Evolutionary conservation across 495 filamentous ascomycete species (phyloP), one percentile per base, ranked within the genome.

Genomic region (Corynascus novoguineensis): DNA sequence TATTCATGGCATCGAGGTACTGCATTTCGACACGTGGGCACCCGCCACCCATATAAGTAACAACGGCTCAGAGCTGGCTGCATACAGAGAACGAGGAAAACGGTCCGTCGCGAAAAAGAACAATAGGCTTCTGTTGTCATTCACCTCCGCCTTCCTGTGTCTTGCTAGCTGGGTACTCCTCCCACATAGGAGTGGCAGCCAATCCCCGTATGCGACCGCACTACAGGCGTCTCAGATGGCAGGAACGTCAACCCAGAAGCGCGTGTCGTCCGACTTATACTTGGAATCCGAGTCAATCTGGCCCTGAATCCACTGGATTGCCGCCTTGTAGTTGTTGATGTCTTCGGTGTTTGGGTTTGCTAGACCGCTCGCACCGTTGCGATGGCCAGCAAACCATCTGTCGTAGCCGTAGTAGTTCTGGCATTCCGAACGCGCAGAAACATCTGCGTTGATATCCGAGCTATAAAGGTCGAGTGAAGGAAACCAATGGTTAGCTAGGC

Each of bases 321-420:
- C 47, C 1, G 4, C 35, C 47, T 50, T 50, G 47, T 50, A 50
- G 47, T 50, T 50, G 29, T 50, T 50, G 29, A 50, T 50, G 29
- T 50, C 47, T 9, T 21, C n/a, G 1, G 47, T 50, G 47, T 50
- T 22, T 8, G 47, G 45, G 47, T 50, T 35, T 10, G n/a, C 3
- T 15, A 50, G 47, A 0, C 47, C 47, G n/a, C 12, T 12, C 5
- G 47, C 47, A 6, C 47, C 47, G 47, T 50, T 50, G 47, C 47
- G 47, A n/a, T 50, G 47, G 9, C 47, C 47, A 5, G 47, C 47
- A 22, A 50, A 34, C 47, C 47, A 50, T 31, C 24, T 50, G 47
- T 50, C 47, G 47, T 50, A 50, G 29, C 47, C 47, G 29, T 50
- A 50, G 29, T 50, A 50, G 4, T 50, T 11, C 47, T 50, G 47